A percentile compares a stretch with the other conserved stretches of the same genome.
Conservation (phyloP, 2,329 filamentous ascomycete species). For the Boeremia exigua region DNA sequence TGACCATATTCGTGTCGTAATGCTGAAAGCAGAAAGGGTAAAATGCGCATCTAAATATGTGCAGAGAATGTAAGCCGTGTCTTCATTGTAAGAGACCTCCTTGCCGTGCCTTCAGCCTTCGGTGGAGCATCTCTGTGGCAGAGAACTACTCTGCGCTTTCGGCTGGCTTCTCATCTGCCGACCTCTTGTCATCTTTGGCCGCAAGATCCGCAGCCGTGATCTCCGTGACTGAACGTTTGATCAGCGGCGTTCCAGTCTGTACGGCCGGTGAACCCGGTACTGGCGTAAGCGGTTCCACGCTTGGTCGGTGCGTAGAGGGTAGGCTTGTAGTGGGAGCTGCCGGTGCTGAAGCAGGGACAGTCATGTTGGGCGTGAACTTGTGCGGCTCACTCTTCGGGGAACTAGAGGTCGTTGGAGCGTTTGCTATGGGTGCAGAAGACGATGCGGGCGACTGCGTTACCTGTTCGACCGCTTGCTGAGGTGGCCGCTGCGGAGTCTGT, state of each 20-base stretch:
- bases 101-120: background rate
- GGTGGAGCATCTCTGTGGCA: background rate
- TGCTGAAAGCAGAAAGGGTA: background rate
- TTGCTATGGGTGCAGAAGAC: background rate
- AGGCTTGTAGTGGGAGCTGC: constrained; percentile 13
- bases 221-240: constrained; percentile 27
- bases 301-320: constrained; percentile 35
- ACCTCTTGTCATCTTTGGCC: constrained; percentile 16
- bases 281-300: constrained; percentile 46
- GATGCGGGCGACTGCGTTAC: background rate
- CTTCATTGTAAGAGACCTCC: background rate
- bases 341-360: constrained; percentile 19
- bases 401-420: constrained; percentile 8
- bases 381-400: constrained; percentile 28
- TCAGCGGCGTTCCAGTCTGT: constrained; percentile 29
- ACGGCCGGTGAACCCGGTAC: constrained; percentile 44
- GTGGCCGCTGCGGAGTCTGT: background rate
- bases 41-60: constrained; percentile 7
- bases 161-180: constrained; percentile 3
- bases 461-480: background rate
- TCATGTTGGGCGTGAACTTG: constrained; percentile 39
- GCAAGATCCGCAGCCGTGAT: constrained; percentile 19
- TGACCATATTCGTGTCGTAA: constrained; percentile 11
- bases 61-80: constrained; percentile 5
- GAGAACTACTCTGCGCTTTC: constrained; percentile 15